A percentile compares a stretch with the other conserved stretches of the same genome.
phyloP scores from a whole-genome alignment of 345 rosid species.

The Pugionium cornutum region DNA sequence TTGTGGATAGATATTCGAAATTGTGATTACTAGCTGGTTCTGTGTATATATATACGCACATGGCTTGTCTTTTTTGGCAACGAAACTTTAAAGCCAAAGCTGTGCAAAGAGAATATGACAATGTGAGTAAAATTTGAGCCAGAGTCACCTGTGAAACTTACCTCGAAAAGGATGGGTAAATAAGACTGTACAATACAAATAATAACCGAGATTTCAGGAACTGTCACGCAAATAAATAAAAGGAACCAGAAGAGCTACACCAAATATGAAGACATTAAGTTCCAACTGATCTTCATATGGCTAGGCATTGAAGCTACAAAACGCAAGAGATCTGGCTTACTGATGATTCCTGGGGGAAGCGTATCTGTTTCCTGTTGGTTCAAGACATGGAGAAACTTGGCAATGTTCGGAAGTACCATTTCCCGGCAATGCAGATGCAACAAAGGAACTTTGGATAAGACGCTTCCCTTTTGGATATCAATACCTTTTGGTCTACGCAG shows the following conservation, averaged over 20 bases:
- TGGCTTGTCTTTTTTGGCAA: conserved; percentile 21
- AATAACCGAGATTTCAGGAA: not conserved
- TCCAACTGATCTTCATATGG: conserved; percentile 96
- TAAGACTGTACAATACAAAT: conserved; percentile 20
- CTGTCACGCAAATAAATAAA: not conserved
- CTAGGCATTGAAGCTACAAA: conserved; percentile 80
- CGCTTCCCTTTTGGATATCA: conserved; percentile 93
- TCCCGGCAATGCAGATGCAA: conserved; percentile 87
- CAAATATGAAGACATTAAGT: conserved; percentile 86
- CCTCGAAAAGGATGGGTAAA: not conserved
- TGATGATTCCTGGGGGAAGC: conserved; percentile 30
- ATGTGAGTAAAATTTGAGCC: conserved; percentile 5
- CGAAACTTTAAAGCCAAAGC: conserved; percentile 11
- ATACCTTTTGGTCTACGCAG: conserved; percentile 78
- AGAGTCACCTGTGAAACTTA: conserved; percentile 3
- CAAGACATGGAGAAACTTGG: conserved; percentile 55
- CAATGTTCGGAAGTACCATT: conserved; percentile 81
- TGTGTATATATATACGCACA: conserved; percentile 19
- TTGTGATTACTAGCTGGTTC: conserved; percentile 35
- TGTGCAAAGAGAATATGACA: conserved; percentile 5
- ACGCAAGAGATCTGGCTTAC: conserved; percentile 64
- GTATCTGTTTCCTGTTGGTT: conserved; percentile 33
- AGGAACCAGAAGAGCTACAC: conserved; percentile 43
- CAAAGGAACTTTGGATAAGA: conserved; percentile 82
- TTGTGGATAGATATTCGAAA: conserved; percentile 82